These are phyloP conservation scores for Stagonosporopsis tanaceti DNA, from an alignment of 2,329 filamentous ascomycete species.

Conservation along the genomic window DNA sequence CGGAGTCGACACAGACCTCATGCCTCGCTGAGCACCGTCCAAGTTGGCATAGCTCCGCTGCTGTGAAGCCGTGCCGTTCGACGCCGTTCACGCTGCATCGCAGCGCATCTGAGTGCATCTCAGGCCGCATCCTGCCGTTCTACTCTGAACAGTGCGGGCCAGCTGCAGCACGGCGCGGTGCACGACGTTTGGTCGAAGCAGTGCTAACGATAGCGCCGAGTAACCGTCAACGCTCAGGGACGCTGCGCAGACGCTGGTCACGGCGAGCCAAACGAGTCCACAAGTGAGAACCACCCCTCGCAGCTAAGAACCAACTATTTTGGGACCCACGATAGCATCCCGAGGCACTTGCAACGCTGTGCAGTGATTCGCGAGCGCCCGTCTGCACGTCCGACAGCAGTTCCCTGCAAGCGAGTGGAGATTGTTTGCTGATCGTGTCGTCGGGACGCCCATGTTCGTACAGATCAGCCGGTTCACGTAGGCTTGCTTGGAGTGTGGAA, in stretches of 20 bases:
- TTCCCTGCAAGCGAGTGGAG: slow-evolving; percentile 46
- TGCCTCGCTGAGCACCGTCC: slow-evolving; percentile 33
- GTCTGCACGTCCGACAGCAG: slow-evolving; percentile 34
- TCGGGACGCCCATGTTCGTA: slow-evolving; percentile 35
- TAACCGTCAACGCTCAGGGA: slow-evolving; percentile 41
- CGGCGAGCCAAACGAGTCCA: slow-evolving; percentile 11
- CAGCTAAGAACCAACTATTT: slow-evolving; percentile 42
- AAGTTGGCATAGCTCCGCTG: slow-evolving; percentile 32
- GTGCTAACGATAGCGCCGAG: slow-evolving; percentile 33
- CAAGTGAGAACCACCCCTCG: slow-evolving; percentile 29
- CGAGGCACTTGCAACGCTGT: slow-evolving; percentile 28
- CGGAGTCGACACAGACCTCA: slow-evolving; percentile 40
- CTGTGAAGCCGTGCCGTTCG: slow-evolving; percentile 13
- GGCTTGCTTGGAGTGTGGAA: slow-evolving; percentile 23
- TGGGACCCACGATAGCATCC: slow-evolving; percentile 38
- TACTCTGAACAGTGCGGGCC: slow-evolving; percentile 20
- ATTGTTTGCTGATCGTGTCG: slow-evolving; percentile 50
- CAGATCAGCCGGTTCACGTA: slow-evolving; percentile 38
- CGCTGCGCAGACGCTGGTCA: slow-evolving; percentile 25
- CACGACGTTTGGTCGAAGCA: slow-evolving; percentile 29
- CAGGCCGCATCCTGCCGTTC: slow-evolving; percentile 10
- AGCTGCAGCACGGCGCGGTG: slow-evolving; percentile 30
- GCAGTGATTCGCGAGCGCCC: slow-evolving; percentile 41
- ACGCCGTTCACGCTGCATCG: slow-evolving; percentile 7
- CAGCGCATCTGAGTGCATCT: slow-evolving; percentile 9